Evolutionary conservation across 805 yeast genomes (phyloP).

Genomic region (Kluyveromyces aestuarii): DNA sequence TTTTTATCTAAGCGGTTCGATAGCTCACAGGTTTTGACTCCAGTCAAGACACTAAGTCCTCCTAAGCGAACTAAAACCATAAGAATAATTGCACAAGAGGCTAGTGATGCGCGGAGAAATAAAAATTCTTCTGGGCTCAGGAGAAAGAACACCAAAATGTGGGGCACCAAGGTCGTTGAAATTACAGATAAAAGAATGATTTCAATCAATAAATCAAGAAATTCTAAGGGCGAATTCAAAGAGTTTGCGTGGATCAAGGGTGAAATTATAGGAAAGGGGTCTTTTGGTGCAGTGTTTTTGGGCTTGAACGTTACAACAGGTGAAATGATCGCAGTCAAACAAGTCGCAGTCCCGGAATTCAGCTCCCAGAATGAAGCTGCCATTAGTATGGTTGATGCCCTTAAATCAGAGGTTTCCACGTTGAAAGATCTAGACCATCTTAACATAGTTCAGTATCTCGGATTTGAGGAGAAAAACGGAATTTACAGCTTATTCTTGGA

Average conservation of each 20-base stretch:
- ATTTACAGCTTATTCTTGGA: conserved; percentile 84
- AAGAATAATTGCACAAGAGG: conserved; percentile 89
- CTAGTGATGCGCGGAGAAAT: conserved; percentile 49
- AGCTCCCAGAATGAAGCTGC: conserved; percentile 35
- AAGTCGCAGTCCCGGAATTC: conserved; percentile 59
- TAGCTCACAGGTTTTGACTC: conserved; percentile 3
- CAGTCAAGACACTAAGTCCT: conserved; percentile 6
- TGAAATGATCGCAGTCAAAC: conserved; percentile 98
- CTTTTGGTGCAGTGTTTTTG: conserved; percentile 87
- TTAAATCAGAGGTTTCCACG: conserved; percentile 85
- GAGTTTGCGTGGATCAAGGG: conserved; percentile 98
- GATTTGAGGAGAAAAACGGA: conserved; percentile 69
- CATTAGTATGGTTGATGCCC: conserved; percentile 64
- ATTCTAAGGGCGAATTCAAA: conserved; percentile 57
- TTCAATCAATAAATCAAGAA: conserved; percentile 55
- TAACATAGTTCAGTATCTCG: conserved; percentile 92
- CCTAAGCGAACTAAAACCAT: conserved; percentile 79
- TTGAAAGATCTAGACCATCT: conserved; percentile 89
- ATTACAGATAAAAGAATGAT: conserved; percentile 68
- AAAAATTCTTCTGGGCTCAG: conserved; percentile 34
- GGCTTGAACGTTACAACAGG: conserved; percentile 95
- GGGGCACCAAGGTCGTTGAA: conserved; percentile 94
- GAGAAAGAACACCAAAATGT: conserved; percentile 84
- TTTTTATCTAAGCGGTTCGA: conserved; percentile 12
- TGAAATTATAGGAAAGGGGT: conserved; percentile 91